Percentiles rank a stretch among this genome's conserved stretches.
phyloP scores from a whole-genome alignment of 1,284 basidiomycete species.

The Irpex sp. region DNA sequence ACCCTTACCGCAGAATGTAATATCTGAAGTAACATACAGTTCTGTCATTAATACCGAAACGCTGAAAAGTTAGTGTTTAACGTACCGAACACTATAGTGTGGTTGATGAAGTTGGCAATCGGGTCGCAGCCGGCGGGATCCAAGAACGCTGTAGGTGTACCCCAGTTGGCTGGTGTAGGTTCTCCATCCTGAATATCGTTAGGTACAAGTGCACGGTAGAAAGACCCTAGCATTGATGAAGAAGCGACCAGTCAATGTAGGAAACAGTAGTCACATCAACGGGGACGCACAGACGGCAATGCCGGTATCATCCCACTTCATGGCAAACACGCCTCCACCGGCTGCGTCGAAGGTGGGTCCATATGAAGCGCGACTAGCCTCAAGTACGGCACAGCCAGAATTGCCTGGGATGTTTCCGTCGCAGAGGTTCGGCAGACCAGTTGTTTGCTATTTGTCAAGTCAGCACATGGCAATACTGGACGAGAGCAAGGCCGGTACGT shows the following conservation, averaged over 20 bases:
- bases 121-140: conserved; percentile 54
- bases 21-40: conserved; percentile 43
- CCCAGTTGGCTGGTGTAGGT: conserved; percentile 60
- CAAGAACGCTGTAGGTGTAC: conserved; percentile 57
- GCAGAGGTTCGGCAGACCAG: conserved; percentile 47
- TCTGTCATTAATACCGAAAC: not conserved
- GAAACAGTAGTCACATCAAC: not conserved
- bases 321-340: conserved; percentile 74
- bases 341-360: conserved; percentile 65
- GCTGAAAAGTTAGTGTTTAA: not conserved
- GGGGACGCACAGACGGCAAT: conserved; percentile 61
- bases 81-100: conserved; percentile 59
- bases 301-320: conserved; percentile 73
- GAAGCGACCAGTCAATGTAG: not conserved
- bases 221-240: conserved; percentile 47
- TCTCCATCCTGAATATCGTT: conserved; percentile 54
- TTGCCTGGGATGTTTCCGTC: conserved; percentile 49
- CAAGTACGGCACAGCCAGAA: conserved; percentile 66
- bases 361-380: conserved; percentile 69
- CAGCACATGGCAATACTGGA: not conserved
- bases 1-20: conserved; percentile 70
- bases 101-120: conserved; percentile 52
- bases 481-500: conserved; percentile 18
- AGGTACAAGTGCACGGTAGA: conserved; percentile 69
- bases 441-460: conserved; percentile 27